These are phyloP conservation scores for Blastosporella zonata DNA, from an alignment of 1,284 basidiomycete genomes.

Conservation along the genomic window DNA sequence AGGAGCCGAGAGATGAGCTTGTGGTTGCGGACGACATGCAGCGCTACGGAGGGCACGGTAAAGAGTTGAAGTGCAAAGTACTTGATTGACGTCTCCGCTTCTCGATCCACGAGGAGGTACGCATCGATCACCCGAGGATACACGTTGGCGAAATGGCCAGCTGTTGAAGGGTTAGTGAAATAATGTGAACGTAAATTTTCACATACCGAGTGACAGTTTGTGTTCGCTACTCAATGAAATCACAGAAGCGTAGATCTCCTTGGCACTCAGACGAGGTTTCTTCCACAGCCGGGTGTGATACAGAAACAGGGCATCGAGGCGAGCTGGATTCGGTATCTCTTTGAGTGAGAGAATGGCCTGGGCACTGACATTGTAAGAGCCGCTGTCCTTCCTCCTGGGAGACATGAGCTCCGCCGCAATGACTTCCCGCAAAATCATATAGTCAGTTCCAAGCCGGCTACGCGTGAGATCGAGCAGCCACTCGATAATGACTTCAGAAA, in stretches of 20 bases:
- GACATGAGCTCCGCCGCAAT: slow-evolving; percentile 72
- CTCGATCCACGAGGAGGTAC: slow-evolving; percentile 88
- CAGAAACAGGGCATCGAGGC: slow-evolving; percentile 73
- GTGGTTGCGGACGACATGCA: slow-evolving; percentile 74
- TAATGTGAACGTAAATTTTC: background rate
- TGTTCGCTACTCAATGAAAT: slow-evolving; percentile 73
- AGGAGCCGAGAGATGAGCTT: slow-evolving; percentile 76
- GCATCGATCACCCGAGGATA: slow-evolving; percentile 88
- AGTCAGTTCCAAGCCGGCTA: slow-evolving; percentile 65
- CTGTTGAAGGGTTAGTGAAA: slow-evolving; percentile 36
- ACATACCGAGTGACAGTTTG: slow-evolving; percentile 74
- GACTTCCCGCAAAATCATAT: slow-evolving; percentile 67
- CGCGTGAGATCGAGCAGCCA: slow-evolving; percentile 84
- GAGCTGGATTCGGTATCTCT: slow-evolving; percentile 54
- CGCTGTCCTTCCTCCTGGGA: slow-evolving; percentile 49
- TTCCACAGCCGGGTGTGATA: slow-evolving; percentile 86
- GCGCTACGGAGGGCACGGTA: slow-evolving; percentile 82
- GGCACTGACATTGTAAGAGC: slow-evolving; percentile 31
- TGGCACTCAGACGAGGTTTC: slow-evolving; percentile 72
- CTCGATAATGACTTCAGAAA: slow-evolving; percentile 79
- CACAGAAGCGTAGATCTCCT: slow-evolving; percentile 80
- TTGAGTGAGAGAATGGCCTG: slow-evolving; percentile 40
- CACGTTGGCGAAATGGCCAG: slow-evolving; percentile 79
- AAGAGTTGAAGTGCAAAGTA: slow-evolving; percentile 90
- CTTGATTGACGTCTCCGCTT: slow-evolving; percentile 90